phyloP scores from a whole-genome alignment of 805 yeast species.

The Suhomyces faveliae region DNA sequence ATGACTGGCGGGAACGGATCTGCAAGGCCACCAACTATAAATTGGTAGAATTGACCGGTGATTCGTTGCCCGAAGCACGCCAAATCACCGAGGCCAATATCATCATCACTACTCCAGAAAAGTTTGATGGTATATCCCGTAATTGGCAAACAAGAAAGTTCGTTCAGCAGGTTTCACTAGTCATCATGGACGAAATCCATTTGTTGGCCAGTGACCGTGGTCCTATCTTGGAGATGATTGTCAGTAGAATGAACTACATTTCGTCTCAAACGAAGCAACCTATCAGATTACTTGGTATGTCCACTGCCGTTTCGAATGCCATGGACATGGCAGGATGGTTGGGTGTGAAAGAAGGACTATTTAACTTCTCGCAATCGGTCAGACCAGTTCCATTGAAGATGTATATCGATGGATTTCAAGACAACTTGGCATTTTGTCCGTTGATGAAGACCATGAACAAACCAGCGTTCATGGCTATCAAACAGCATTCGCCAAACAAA shows the following conservation, averaged over 20 bases:
- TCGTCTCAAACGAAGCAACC: constrained; percentile 59
- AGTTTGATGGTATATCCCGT: constrained; percentile 84
- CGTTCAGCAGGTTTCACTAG: constrained; percentile 70
- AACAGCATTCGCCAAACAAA: constrained; percentile 82
- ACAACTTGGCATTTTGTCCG: constrained; percentile 76
- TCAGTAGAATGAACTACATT: constrained; percentile 78
- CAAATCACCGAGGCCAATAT: constrained; percentile 70
- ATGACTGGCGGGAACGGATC: constrained; percentile 68
- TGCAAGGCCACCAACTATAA: constrained; percentile 45
- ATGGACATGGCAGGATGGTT: constrained; percentile 86
- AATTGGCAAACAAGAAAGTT: constrained; percentile 79
- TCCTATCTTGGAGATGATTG: constrained; percentile 84
- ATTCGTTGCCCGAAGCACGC: constrained; percentile 68
- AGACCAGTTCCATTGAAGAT: constrained; percentile 84
- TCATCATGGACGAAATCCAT: constrained; percentile 85
- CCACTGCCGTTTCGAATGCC: constrained; percentile 85
- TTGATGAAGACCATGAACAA: constrained; percentile 85
- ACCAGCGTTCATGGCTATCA: constrained; percentile 90
- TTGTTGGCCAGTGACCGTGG: constrained; percentile 83
- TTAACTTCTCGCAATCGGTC: constrained; percentile 78
- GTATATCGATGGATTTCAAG: constrained; percentile 87
- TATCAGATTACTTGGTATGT: constrained; percentile 70
- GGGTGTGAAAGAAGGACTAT: constrained; percentile 69
- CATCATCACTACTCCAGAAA: constrained; percentile 81
- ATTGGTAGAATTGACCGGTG: constrained; percentile 81